Conservation (phyloP, 2,329 filamentous ascomycete genomes). For the Sarocladiaceae sp. region DNA sequence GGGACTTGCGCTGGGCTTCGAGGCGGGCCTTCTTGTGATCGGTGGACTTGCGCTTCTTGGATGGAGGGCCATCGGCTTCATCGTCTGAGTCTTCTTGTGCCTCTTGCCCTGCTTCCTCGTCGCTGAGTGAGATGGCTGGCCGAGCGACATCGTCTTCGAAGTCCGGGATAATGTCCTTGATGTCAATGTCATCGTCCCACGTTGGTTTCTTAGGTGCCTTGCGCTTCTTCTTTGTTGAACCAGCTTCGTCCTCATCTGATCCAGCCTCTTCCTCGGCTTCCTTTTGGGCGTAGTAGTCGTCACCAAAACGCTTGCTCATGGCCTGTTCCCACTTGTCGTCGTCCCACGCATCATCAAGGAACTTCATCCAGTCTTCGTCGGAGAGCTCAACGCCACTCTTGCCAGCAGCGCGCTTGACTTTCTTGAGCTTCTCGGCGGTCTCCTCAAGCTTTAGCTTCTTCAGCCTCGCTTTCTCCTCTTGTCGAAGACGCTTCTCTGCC, state of each 20-base stretch:
- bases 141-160: constrained; percentile 64
- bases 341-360: constrained; percentile 86
- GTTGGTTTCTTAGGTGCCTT: constrained; percentile 54
- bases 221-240: constrained; percentile 41
- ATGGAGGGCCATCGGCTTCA: constrained; percentile 39
- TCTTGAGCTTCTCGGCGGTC: constrained; percentile 77
- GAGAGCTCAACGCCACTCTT: constrained; percentile 60
- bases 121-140: constrained; percentile 51
- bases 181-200: constrained; percentile 98
- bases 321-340: constrained; percentile 85
- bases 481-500: constrained; percentile 68
- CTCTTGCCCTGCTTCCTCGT: constrained; percentile 33
- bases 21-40: constrained; percentile 56
- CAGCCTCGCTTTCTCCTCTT: constrained; percentile 77
- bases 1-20: constrained; percentile 64
- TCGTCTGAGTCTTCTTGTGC: constrained; percentile 35
- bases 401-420: constrained; percentile 87
- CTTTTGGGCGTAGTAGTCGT: constrained; percentile 82
- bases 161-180: constrained; percentile 84
- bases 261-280: constrained; percentile 55
- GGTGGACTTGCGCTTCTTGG: constrained; percentile 57
- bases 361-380: constrained; percentile 77
- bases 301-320: constrained; percentile 84
- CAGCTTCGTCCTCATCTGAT: constrained; percentile 52
- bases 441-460: constrained; percentile 89